phyloP scores from a whole-genome alignment of 2,329 filamentous ascomycete genomes.

The Stagonosporopsis rhizophila region DNA sequence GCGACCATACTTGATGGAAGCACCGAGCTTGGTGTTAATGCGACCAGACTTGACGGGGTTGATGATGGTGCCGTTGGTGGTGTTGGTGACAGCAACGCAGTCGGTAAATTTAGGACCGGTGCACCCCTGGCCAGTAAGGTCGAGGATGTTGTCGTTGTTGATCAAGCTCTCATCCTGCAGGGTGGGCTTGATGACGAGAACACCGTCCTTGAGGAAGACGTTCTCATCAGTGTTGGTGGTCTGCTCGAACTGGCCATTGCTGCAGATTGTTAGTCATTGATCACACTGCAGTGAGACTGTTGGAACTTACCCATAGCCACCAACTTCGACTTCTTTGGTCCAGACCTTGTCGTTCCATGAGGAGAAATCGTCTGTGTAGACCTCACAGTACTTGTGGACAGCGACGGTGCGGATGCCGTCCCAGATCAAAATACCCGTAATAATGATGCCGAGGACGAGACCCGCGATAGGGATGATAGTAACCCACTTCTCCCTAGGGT shows the following conservation, averaged over 20 bases:
- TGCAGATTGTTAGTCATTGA: constrained; percentile 43
- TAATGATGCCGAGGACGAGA: constrained; percentile 69
- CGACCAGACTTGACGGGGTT: constrained; percentile 80
- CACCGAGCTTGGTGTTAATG: constrained; percentile 75
- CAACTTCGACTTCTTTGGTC: constrained; percentile 77
- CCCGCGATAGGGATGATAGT: constrained; percentile 80
- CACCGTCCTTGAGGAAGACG: constrained; percentile 72
- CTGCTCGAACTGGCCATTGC: constrained; percentile 82
- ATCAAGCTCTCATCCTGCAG: constrained; percentile 73
- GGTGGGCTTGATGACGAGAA: constrained; percentile 78
- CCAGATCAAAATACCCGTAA: constrained; percentile 76
- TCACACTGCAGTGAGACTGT: not conserved
- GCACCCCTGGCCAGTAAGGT: constrained; percentile 73
- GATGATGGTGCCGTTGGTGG: constrained; percentile 77
- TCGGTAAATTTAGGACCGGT: constrained; percentile 65
- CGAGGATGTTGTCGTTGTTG: constrained; percentile 69
- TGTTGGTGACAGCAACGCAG: constrained; percentile 77
- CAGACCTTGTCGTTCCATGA: constrained; percentile 67
- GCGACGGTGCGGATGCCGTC: constrained; percentile 75
- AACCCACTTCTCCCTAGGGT: constrained; percentile 85
- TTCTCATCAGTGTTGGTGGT: constrained; percentile 78
- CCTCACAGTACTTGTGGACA: constrained; percentile 74
- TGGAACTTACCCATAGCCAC: constrained; percentile 73
- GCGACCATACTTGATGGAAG: constrained; percentile 78
- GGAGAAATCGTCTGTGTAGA: constrained; percentile 72